Percentiles rank a stretch among this genome's conserved stretches.
Evolutionary conservation across 192 early-diverging fungal genomes (phyloP).

Genomic region (Rhizophagus clarus): DNA sequence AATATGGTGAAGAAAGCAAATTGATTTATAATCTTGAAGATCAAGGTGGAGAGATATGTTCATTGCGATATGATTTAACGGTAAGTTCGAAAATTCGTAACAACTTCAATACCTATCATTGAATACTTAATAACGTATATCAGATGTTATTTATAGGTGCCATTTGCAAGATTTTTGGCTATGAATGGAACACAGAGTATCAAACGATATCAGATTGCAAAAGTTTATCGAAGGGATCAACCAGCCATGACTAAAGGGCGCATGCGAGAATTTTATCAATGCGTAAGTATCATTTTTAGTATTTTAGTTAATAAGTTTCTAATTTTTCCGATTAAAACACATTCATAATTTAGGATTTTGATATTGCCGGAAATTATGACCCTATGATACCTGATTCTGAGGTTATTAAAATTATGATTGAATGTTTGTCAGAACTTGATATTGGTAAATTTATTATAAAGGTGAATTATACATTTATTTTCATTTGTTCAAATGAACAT

Average conservation of each 20-base stretch:
- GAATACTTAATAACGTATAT: not conserved
- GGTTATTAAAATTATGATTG: constrained; percentile 75
- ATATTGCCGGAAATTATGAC: constrained; percentile 94
- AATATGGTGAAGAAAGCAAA: constrained; percentile 99
- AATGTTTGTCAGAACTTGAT: constrained; percentile 79
- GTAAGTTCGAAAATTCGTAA: constrained; percentile 41
- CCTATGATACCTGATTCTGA: constrained; percentile 98
- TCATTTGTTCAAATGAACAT: not conserved
- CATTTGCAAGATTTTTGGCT: constrained; percentile 95
- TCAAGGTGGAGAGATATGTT: constrained; percentile 96
- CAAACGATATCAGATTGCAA: constrained; percentile 98
- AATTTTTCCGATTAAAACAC: not conserved
- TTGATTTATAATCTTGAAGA: constrained; percentile 97
- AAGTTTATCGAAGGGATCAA: constrained; percentile 97
- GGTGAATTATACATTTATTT: constrained; percentile 42
- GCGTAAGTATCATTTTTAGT: constrained; percentile 53
- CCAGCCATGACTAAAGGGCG: constrained; percentile 98
- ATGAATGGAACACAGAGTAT: constrained; percentile 87
- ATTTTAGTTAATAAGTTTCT: not conserved
- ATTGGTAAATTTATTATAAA: constrained; percentile 92
- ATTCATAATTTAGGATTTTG: constrained; percentile 74
- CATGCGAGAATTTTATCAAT: constrained; percentile 99
- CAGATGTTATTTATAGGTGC: constrained; percentile 54
- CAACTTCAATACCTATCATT: not conserved
- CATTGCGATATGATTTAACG: constrained; percentile 95